Evolutionary conservation across 805 yeast genomes (phyloP).

Genomic region (Metschnikowia lochheadii): DNA sequence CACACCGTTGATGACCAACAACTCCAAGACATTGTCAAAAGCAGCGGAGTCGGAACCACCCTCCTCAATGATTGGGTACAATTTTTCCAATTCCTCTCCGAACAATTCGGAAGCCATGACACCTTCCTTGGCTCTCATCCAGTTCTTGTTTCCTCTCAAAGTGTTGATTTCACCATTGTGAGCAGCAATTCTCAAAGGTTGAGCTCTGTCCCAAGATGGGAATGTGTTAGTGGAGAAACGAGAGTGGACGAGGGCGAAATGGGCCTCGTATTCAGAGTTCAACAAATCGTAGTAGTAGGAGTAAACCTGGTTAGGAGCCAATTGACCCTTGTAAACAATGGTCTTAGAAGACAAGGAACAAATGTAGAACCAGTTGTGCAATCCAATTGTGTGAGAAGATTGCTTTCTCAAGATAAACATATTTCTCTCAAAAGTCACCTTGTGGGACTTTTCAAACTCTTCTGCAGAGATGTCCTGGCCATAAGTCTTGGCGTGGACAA

Average conservation of each 20-base stretch:
- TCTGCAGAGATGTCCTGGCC: conserved; percentile 37
- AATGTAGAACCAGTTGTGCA: conserved; percentile 96
- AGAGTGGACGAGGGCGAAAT: conserved; percentile 94
- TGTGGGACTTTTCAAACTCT: conserved; percentile 54
- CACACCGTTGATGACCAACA: conserved; percentile 87
- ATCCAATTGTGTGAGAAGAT: conserved; percentile 84
- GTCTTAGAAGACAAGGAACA: conserved; percentile 86
- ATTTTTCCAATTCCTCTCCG: conserved; percentile 85
- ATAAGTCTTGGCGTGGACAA: conserved; percentile 50
- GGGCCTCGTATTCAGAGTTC: conserved; percentile 89
- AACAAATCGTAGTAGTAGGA: conserved; percentile 89
- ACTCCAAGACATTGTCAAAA: conserved; percentile 89
- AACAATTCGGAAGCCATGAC: conserved; percentile 83
- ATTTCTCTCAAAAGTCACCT: conserved; percentile 72
- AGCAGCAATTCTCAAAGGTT: conserved; percentile 95
- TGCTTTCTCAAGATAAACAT: conserved; percentile 85
- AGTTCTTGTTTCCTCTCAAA: conserved; percentile 93
- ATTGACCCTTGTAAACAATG: conserved; percentile 96
- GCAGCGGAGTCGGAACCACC: conserved; percentile 99
- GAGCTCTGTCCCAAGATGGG: conserved; percentile 99
- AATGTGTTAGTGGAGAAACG: conserved; percentile 97
- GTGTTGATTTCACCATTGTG: conserved; percentile 99
- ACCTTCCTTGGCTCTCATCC: conserved; percentile 99
- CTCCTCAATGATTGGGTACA: conserved; percentile 94
- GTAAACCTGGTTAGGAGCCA: conserved; percentile 95